Base-by-base conservation (phyloP, 176 grass and related monocot genomes). In the Zoysia japonica region DNA sequence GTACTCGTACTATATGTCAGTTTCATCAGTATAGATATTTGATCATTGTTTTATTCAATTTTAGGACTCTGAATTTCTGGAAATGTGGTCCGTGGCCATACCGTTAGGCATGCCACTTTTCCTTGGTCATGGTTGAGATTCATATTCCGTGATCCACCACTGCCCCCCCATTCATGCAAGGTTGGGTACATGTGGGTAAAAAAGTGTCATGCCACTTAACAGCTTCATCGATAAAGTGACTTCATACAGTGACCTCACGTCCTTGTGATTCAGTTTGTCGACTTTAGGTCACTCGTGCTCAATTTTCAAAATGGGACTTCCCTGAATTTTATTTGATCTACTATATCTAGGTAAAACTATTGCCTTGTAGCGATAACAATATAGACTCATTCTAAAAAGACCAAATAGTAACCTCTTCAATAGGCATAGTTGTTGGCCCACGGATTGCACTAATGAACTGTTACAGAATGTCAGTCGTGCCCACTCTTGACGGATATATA, bases 101-200 rank as follows among this genome's bases (percentile, higher is more conserved):
- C 77, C 55, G 76, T 83, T 80, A 68, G 50, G 12, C 41, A 50
- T 2, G 17, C 12, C 8, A 2, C 85, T 78, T 78, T 73, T 61
- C 20, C 74, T 36, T 28, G 16, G 54, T 14, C 14, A 68, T 61
- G 10, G 15, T 15, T 38, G 12, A 69, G 53, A 83, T 78, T 78
- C 85, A 45, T 45, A 68, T 56, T 85, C 67, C 42, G 41, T 16
- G 55, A 79, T 49, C 52, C 40, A 56, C 76, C 12, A 67, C 59
- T 61, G 15, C 75, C 7, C 67, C 14, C 6, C 1, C 17, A 19
- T 57, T 15, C 51, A 43, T 82, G 46, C 9, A 64, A 45, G 19
- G 87, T 88, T 80, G 77, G 81, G 12, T 75, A 64, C 82, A 88
- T 76, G 82, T 85, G 82, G 65, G 77, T 44, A 17, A 54, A 82